Evolutionary conservation across 495 filamentous ascomycete species (phyloP), one percentile per base, ranked within the genome.

Genomic region (Penicillium verhagenii): DNA sequence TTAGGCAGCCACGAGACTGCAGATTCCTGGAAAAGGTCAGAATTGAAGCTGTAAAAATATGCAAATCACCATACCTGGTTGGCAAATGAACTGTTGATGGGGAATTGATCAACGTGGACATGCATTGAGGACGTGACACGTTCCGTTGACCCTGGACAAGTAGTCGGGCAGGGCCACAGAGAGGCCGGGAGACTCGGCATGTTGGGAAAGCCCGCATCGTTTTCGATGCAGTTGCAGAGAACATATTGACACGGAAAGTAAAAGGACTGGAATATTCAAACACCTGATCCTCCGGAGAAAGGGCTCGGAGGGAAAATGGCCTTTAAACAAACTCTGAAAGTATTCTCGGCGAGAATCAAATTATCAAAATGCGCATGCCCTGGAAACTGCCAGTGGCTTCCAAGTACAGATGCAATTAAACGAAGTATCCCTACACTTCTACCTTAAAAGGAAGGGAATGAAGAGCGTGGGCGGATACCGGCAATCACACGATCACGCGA

Each of bases 231-330:
- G 50, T 42, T 24, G 35, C 19, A 39, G 50, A 43, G 24, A 65
- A 45, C 64, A 67, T 67, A 47, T 49, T 58, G 49, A 31, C 45
- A 57, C 48, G 42, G 16, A 35, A 5, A 35, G 28, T 5, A 35
- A 14, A 35, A 1, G 16, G 6, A 4, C 33, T 6, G 33, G 13
- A 35, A 35, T 16, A 14, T n/a, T n/a, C n/a, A 35, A 35, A 35
- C 33, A 35, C 33, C 33, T n/a, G 33, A 16, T 35, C 13, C 3
- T 14, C 33, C 16, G 14, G 33, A 35, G 19, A n/a, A n/a, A n/a
- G 44, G 14, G 14, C 14, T 16, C 14, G 33, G 13, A n/a, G n/a
- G 33, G 13, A 35, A 35, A 35, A 14, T 37, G 11, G 25, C 13
- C 25, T 28, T 21, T n/a, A 51, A 39, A 51, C 0, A 28, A 57